A percentile compares a stretch with the other conserved stretches of the same genome.
phyloP scores from a whole-genome alignment of 2,329 filamentous ascomycete genomes.

The Penicillium sp. region DNA sequence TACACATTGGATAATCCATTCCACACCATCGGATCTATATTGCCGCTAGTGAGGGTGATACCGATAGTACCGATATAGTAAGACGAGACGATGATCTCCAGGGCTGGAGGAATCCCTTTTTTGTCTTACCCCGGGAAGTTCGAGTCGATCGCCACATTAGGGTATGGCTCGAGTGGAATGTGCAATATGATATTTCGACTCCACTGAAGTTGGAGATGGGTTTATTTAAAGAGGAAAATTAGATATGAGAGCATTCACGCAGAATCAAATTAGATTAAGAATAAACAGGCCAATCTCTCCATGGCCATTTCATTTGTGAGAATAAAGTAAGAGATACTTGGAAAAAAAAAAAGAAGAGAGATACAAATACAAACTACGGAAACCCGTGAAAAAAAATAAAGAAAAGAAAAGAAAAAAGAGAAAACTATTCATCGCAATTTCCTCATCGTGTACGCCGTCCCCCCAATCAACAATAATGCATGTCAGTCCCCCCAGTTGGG shows the following conservation, averaged over 20 bases:
- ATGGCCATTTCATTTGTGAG: conserved; percentile 1
- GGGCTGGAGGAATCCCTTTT: background rate
- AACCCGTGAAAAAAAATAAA: background rate
- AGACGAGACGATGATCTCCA: background rate
- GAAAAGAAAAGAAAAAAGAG: background rate
- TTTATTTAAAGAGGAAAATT: background rate
- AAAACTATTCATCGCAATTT: conserved; percentile 15
- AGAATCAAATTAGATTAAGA: background rate
- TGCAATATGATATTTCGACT: background rate
- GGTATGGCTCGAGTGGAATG: background rate
- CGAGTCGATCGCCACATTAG: background rate
- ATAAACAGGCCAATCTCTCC: background rate
- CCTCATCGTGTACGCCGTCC: conserved; percentile 13
- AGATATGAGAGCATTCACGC: too few species aligned
- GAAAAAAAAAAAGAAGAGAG: conserved; percentile 7
- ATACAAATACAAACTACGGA: conserved; percentile 9
- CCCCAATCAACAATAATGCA: conserved; percentile 4
- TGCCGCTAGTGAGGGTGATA: background rate
- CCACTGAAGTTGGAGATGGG: too few species aligned
- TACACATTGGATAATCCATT: background rate
- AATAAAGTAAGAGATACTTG: conserved; percentile 10
- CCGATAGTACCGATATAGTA: background rate
- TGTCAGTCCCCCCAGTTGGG: background rate
- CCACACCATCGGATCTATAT: background rate
- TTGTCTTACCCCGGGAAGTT: background rate